These are phyloP conservation scores for Schwanniomyces sp. DNA, from an alignment of 805 yeast species.

Conservation along the genomic window DNA sequence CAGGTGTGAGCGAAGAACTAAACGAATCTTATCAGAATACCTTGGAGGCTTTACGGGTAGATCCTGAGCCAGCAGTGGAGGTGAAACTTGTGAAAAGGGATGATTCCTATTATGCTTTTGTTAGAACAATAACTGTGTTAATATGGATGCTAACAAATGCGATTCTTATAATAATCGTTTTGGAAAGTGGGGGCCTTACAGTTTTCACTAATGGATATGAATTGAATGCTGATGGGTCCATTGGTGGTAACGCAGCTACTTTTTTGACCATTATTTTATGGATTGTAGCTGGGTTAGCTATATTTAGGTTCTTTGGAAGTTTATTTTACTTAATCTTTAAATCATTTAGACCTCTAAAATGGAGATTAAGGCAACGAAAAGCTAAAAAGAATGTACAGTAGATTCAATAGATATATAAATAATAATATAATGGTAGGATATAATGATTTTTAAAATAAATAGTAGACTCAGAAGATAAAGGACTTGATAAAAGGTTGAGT, in stretches of 20 bases:
- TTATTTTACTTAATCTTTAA: constrained; percentile 50
- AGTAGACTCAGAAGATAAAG: background rate
- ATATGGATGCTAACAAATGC: constrained; percentile 88
- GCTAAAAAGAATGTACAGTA: constrained; percentile 4
- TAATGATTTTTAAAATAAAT: background rate
- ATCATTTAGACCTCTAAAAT: constrained; percentile 37
- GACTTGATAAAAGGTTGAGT: no score
- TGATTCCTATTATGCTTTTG: constrained; percentile 83
- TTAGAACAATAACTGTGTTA: constrained; percentile 85
- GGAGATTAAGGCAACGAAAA: constrained; percentile 31
- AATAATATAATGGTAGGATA: background rate
- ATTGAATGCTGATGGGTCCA: constrained; percentile 26
- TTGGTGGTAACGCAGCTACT: constrained; percentile 50
- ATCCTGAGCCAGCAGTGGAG: constrained; percentile 23
- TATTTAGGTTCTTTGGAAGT: constrained; percentile 79
- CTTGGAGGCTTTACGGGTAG: constrained; percentile 52
- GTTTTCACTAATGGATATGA: constrained; percentile 31
- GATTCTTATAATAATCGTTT: constrained; percentile 75
- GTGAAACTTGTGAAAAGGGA: constrained; percentile 34
- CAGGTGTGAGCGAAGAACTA: constrained; percentile 74
- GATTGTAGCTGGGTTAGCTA: constrained; percentile 90
- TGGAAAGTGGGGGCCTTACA: constrained; percentile 78
- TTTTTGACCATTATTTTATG: constrained; percentile 86
- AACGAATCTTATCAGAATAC: constrained; percentile 71
- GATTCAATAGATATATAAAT: background rate